These are phyloP conservation scores for Melanopsichium pennsylvanicum DNA, from an alignment of 1,284 basidiomycete species.

Conservation along the genomic window DNA sequence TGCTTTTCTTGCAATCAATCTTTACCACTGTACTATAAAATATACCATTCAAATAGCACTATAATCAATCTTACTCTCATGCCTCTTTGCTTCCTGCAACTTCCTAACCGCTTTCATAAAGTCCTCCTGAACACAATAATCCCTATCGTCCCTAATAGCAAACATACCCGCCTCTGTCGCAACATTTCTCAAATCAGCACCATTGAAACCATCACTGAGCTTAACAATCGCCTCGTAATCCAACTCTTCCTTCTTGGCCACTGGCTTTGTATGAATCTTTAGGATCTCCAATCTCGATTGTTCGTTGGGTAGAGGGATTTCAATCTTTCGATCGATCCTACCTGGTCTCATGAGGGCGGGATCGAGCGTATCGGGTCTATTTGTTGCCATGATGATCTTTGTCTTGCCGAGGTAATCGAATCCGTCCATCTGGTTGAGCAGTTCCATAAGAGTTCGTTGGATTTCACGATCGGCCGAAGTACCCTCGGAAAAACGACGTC, in stretches of 20 bases:
- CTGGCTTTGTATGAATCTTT: constrained; percentile 93
- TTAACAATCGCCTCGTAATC: constrained; percentile 74
- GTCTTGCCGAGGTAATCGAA: constrained; percentile 95
- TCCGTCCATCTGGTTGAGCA: constrained; percentile 99
- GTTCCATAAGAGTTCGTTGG: constrained; percentile 98
- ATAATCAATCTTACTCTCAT: constrained; percentile 65
- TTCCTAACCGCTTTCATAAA: constrained; percentile 97
- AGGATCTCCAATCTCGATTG: constrained; percentile 92
- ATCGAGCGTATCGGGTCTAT: constrained; percentile 77
- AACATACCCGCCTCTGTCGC: constrained; percentile 99
- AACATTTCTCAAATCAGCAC: constrained; percentile 86
- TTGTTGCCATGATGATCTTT: constrained; percentile 87
- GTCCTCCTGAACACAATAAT: constrained; percentile 76
- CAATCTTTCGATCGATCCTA: constrained; percentile 95
- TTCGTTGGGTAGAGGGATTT: constrained; percentile 97
- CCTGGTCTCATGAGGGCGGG: constrained; percentile 95
- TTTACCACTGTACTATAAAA: too few species aligned
- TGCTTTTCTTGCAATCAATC: neutral
- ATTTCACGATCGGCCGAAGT: constrained; percentile 98
- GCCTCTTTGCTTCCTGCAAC: constrained; percentile 75
- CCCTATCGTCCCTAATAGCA: constrained; percentile 90
- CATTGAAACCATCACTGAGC: constrained; percentile 69
- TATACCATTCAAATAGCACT: constrained; percentile 28
- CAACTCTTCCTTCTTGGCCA: constrained; percentile 80
- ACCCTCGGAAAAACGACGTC: constrained; percentile 92